A percentile compares a stretch with the other conserved stretches of the same genome.
These are phyloP conservation scores for Silene conica DNA, from an alignment of 148 eudicot genomes.

Conservation along the genomic window DNA sequence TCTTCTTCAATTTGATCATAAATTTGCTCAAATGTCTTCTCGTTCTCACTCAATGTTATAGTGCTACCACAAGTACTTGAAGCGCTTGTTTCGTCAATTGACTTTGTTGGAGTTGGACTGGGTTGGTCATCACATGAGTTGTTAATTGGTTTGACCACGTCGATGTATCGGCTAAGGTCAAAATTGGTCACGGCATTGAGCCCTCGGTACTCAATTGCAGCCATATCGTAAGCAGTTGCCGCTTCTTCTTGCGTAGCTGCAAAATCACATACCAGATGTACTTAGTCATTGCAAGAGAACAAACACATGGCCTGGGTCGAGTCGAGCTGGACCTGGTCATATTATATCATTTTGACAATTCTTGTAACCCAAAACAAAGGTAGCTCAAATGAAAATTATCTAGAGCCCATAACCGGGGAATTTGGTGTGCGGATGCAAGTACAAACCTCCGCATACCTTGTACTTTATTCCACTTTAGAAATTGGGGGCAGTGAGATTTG, in stretches of 20 bases:
- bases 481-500: no score
- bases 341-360: no score
- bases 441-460: no score
- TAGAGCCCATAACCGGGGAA: no score
- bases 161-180: slow-evolving; percentile 68
- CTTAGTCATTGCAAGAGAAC: no score
- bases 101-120: slow-evolving; percentile 10
- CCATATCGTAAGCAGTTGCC: slow-evolving; percentile 74
- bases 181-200: slow-evolving; percentile 77
- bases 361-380: no score
- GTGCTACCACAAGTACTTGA: slow-evolving; percentile 18
- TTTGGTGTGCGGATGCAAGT: no score
- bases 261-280: slow-evolving; percentile 4
- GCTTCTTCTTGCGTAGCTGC: slow-evolving; percentile 93
- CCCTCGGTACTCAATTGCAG: slow-evolving; percentile 78
- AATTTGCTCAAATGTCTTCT: not conserved
- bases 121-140: slow-evolving; percentile 22
- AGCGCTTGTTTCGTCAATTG: slow-evolving; percentile 6
- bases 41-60: slow-evolving; percentile 5
- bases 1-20: slow-evolving; percentile 17
- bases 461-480: no score
- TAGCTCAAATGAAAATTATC: no score
- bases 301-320: no score
- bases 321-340: no score
- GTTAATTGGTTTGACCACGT: slow-evolving; percentile 49